Percentiles rank a stretch among this genome's conserved stretches.
Evolutionary conservation across 108 stramenopile species (phyloP).

Genomic region (Pseudonitzschia delicatissima): DNA sequence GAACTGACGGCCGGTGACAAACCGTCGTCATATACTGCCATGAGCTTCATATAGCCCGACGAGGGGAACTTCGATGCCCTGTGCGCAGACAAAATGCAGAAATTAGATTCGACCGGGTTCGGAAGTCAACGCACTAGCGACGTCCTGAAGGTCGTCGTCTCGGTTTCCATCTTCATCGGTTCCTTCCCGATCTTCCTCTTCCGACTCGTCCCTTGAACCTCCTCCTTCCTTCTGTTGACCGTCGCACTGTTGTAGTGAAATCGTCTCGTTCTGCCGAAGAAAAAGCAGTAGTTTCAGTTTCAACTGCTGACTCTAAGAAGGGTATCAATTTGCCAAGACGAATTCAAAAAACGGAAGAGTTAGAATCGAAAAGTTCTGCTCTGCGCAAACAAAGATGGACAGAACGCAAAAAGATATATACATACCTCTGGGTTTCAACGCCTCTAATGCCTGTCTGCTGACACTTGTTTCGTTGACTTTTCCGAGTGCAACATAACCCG

Average conservation of each 20-base stretch:
- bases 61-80: slow-evolving; percentile 65
- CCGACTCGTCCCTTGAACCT: neutral
- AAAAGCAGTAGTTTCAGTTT: too few species aligned
- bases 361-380: too few species aligned
- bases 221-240: neutral
- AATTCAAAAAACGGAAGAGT: neutral
- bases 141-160: slow-evolving; percentile 41
- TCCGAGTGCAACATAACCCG: slow-evolving; percentile 76
- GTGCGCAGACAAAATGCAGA: slow-evolving; percentile 43
- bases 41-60: slow-evolving; percentile 60
- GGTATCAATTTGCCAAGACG: too few species aligned
- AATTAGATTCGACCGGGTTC: slow-evolving; percentile 26
- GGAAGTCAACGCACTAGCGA: slow-evolving; percentile 23
- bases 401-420: neutral
- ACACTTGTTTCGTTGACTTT: slow-evolving; percentile 16
- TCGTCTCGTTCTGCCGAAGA: too few species aligned
- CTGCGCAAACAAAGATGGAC: neutral
- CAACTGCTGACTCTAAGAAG: too few species aligned
- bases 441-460: neutral
- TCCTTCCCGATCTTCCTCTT: neutral
- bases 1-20: slow-evolving; percentile 39
- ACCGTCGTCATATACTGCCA: slow-evolving; percentile 75
- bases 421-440: neutral
- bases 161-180: slow-evolving; percentile 19
- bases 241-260: too few species aligned